Base-by-base conservation (phyloP, 2,329 filamentous ascomycete species). In the Fusarium longipes region DNA sequence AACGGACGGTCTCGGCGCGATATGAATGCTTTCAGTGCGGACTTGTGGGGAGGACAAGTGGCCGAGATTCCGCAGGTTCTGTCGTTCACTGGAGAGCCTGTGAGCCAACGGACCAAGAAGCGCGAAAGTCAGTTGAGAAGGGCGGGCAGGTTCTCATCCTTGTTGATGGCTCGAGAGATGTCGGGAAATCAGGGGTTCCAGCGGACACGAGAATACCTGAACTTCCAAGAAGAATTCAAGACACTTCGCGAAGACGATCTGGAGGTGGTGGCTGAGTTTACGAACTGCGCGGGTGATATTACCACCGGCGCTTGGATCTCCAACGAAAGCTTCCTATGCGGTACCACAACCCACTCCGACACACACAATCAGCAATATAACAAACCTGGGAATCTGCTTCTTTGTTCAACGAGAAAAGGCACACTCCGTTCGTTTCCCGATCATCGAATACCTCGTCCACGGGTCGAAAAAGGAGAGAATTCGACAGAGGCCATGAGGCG, bases 301-400 rank as follows among this genome's bases (percentile, higher is more conserved):
- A 80, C 82, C 22, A 85, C 87, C 4, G 80, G 88, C 47, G 81
- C 80, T 18, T 90, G 88, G 88, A 78, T 86, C 0, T 84, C 84
- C 0, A 71, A 83, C 20, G 73, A 80, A n/a, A 78, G 78, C 17
- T 86, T 89, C 50, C 72, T 90, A n/a, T 88, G 86, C 64, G 88
- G 88, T 32, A 87, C 87, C 0, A 88, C 86, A 0, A 84, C 85
- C 1, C 87, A 90, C 75, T 89, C 86, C 1, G 88, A 90, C 67
- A 77, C 80, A 0, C 85, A 87, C 39, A 90, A 89, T 57, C 87
- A 89, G 70, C 87, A 89, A 63, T 90, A 90, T 71, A 90, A 90
- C 68, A 89, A 86, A 67, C 83, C 85, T 0, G 87, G 88, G 1
- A 90, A 90, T 68, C 75, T 90, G 11, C 77, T 87, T 2, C 75